Percentiles rank a stretch among this genome's conserved stretches.
These are phyloP conservation scores for Beverwykella pulmonaria DNA, from an alignment of 495 filamentous ascomycete genomes.

Conservation along the genomic window DNA sequence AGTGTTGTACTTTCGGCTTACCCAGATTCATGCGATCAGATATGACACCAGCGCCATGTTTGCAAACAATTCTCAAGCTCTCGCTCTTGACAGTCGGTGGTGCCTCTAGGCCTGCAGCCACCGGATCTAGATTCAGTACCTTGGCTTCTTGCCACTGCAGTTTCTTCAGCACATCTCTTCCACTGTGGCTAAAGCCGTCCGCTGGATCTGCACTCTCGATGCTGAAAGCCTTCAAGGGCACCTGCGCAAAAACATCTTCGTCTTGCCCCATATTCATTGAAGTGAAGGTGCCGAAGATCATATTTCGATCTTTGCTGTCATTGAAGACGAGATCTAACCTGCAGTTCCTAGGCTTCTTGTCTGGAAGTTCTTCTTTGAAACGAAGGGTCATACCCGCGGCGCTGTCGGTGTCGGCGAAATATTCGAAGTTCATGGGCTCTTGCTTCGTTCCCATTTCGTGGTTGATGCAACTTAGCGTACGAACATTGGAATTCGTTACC, in stretches of 20 bases:
- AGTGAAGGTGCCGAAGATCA: constrained; percentile 67
- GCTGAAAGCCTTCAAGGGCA: constrained; percentile 61
- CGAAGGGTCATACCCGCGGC: constrained; percentile 63
- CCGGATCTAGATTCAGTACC: constrained; percentile 47
- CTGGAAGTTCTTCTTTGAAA: constrained; percentile 58
- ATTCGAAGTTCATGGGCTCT: constrained; percentile 69
- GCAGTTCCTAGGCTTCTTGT: constrained; percentile 54
- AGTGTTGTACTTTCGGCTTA: constrained; percentile 17
- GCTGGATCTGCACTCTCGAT: constrained; percentile 62
- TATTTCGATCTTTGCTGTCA: constrained; percentile 65
- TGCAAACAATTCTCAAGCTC: constrained; percentile 59
- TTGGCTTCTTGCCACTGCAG: constrained; percentile 53
- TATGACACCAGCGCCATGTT: constrained; percentile 43
- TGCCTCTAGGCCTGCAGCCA: constrained; percentile 49
- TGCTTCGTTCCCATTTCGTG: constrained; percentile 61
- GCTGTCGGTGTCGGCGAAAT: constrained; percentile 66
- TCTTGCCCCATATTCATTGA: constrained; percentile 63
- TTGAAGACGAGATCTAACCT: constrained; percentile 75
- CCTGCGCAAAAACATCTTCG: constrained; percentile 65
- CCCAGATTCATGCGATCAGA: constrained; percentile 47
- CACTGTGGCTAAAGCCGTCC: constrained; percentile 48
- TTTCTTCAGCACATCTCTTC: constrained; percentile 38
- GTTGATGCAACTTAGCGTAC: constrained; percentile 71
- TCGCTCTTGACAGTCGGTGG: constrained; percentile 67
- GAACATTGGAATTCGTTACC: constrained; percentile 72